phyloP scores from a whole-genome alignment of 1,139 yeast genomes.

The Yamadazyma diospyri region DNA sequence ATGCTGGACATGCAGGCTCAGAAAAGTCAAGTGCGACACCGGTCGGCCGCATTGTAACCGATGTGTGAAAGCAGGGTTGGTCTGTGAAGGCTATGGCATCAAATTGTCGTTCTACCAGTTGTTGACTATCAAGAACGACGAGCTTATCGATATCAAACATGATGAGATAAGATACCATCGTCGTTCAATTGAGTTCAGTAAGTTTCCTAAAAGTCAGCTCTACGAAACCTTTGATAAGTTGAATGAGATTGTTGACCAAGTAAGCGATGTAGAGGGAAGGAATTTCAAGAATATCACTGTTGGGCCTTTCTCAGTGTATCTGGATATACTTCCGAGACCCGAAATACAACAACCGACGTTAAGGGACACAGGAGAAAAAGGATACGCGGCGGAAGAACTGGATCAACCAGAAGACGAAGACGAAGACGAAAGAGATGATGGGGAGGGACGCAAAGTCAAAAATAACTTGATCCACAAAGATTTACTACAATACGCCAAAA shows the following conservation, averaged over 20 bases:
- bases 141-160: slow-evolving; percentile 21
- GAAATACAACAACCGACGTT: no score
- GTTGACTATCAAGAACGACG: slow-evolving; percentile 21
- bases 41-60: slow-evolving; percentile 39
- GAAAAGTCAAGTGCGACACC: slow-evolving; percentile 51
- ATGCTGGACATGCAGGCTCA: slow-evolving; percentile 50
- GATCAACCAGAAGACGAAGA: neutral
- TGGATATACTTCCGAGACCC: neutral
- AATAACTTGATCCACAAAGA: slow-evolving; percentile 32
- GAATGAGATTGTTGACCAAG: slow-evolving; percentile 21
- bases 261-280: slow-evolving; percentile 25
- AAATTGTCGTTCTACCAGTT: slow-evolving; percentile 41
- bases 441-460: slow-evolving; percentile 2
- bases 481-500: slow-evolving; percentile 35
- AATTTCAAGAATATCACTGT: slow-evolving; percentile 7
- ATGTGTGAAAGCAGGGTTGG: slow-evolving; percentile 38
- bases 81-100: slow-evolving; percentile 41
- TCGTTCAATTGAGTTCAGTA: slow-evolving; percentile 33
- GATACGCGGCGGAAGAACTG: neutral
- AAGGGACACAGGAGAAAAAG: neutral
- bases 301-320: slow-evolving; percentile 32
- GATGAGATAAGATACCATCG: slow-evolving; percentile 30
- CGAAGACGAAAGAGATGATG: neutral
- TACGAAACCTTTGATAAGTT: slow-evolving; percentile 33
- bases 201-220: slow-evolving; percentile 29